These are phyloP conservation scores for Atractiella rhizophila DNA, from an alignment of 768 basidiomycete species.

Conservation along the genomic window DNA sequence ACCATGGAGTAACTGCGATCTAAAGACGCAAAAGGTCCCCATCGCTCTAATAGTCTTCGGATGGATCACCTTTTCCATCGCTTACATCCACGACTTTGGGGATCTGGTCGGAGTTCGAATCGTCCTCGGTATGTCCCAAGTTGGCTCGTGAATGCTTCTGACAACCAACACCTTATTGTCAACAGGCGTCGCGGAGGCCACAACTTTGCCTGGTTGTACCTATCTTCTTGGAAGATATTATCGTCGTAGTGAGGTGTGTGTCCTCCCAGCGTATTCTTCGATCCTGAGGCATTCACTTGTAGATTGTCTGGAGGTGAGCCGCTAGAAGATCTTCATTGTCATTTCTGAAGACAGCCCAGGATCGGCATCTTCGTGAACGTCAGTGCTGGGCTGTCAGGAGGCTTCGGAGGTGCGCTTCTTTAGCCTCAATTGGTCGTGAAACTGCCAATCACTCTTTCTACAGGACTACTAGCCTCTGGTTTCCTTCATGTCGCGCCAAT, in stretches of 20 bases:
- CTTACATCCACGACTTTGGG: constrained; percentile 5
- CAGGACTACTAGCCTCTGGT: constrained; percentile 5
- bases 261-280: constrained; percentile 4
- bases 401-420: background rate
- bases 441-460: constrained; percentile 1
- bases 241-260: constrained; percentile 2
- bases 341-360: background rate
- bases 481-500: constrained; percentile 2
- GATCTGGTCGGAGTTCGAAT: constrained; percentile 3
- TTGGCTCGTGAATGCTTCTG: background rate
- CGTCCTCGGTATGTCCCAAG: constrained; percentile 3
- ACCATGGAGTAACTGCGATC: background rate
- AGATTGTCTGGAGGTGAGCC: no score
- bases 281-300: no score
- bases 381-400: background rate
- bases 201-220: constrained; percentile 6
- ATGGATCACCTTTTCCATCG: constrained; percentile 1
- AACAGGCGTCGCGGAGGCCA: background rate
- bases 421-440: background rate
- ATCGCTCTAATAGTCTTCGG: constrained; percentile 3
- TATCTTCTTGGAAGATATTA: constrained; percentile 5
- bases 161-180: background rate
- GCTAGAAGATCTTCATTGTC: constrained; percentile 7
- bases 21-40: no score
- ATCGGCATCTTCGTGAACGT: background rate